Percentiles rank a stretch among this genome's conserved stretches.
Conservation (phyloP, 306 rosid species). For the Rosa rugosa region DNA sequence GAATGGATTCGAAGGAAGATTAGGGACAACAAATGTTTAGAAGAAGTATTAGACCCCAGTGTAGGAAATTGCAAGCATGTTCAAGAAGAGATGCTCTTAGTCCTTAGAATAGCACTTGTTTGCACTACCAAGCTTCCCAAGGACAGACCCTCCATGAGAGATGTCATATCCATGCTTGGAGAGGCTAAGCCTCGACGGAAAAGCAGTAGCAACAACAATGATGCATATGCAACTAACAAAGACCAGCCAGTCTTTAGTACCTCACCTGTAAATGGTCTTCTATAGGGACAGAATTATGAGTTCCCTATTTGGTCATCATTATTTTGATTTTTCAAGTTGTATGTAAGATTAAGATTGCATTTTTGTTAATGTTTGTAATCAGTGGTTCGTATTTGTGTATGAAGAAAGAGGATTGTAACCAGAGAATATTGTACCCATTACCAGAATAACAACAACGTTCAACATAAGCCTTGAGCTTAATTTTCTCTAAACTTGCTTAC, state of each 20-base stretch:
- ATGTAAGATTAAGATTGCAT: constrained; percentile 30
- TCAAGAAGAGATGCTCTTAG: constrained; percentile 89
- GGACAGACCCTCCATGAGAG: constrained; percentile 96
- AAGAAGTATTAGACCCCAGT: constrained; percentile 71
- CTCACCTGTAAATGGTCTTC: constrained; percentile 68
- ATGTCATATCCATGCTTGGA: constrained; percentile 87
- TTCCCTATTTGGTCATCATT: constrained; percentile 11
- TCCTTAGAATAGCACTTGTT: constrained; percentile 78
- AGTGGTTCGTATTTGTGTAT: constrained; percentile 23
- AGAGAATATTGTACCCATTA: constrained; percentile 21
- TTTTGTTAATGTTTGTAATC: constrained; percentile 47
- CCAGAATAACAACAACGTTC: constrained; percentile 15
- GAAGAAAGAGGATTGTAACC: constrained; percentile 21
- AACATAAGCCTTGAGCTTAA: not conserved
- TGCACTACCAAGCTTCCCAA: constrained; percentile 90
- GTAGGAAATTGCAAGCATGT: constrained; percentile 82
- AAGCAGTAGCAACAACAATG: constrained; percentile 53
- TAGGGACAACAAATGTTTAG: constrained; percentile 61
- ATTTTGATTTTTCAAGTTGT: constrained; percentile 32
- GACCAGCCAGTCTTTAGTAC: constrained; percentile 57
- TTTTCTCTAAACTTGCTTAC: not conserved
- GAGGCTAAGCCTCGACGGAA: constrained; percentile 96
- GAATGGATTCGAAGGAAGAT: constrained; percentile 81
- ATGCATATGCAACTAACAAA: constrained; percentile 43
- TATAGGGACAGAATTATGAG: constrained; percentile 35